Evolutionary conservation across 345 rosid species (phyloP).

Genomic region (Salix suchowensis): DNA sequence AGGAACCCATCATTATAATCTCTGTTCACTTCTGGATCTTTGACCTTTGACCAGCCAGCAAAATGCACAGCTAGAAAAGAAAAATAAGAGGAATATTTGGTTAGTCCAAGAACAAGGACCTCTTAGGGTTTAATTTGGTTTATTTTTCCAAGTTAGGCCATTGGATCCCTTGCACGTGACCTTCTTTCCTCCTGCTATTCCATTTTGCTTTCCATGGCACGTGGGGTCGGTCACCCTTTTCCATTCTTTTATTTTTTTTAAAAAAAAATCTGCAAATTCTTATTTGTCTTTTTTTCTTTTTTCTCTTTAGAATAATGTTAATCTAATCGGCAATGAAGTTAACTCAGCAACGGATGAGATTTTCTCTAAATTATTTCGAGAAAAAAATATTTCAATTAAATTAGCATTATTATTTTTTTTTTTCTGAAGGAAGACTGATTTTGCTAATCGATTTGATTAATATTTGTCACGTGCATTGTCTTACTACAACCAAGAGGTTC

Average conservation of each 20-base stretch:
- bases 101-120: constrained; percentile 10
- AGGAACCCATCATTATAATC: not conserved
- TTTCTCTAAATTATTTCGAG: too few relatives aligned
- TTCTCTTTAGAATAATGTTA: not conserved
- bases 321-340: not conserved
- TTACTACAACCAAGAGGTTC: too few relatives aligned
- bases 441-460: not conserved
- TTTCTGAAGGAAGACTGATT: not conserved
- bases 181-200: constrained; percentile 12
- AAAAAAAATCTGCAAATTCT: not conserved
- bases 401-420: too few relatives aligned
- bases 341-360: not conserved
- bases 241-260: not conserved
- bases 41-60: constrained; percentile 48
- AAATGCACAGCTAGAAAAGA: not conserved
- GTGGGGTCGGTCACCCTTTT: constrained; percentile 26
- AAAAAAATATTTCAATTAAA: too few relatives aligned
- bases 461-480: not conserved
- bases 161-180: constrained; percentile 58
- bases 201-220: constrained; percentile 36
- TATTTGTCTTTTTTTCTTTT: not conserved
- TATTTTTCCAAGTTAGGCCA: constrained; percentile 5
- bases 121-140: not conserved
- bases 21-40: constrained; percentile 20
- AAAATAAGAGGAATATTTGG: constrained; percentile 21